Percentiles rank a stretch among this genome's conserved stretches.
phyloP scores from a whole-genome alignment of 1,139 yeast species.

The Lizanozyma gosingica region DNA sequence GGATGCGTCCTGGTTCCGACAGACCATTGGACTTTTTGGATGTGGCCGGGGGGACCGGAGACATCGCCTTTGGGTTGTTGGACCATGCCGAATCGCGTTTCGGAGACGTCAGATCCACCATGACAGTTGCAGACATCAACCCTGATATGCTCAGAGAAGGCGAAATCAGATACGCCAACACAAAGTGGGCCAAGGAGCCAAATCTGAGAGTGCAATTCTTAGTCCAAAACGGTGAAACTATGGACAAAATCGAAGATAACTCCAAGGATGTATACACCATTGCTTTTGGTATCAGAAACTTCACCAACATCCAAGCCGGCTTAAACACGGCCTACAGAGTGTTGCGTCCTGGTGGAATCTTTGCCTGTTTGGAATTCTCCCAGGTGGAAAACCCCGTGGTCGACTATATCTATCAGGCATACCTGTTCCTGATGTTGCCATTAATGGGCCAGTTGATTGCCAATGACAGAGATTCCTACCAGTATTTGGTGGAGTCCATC shows the following conservation, averaged over 20 bases:
- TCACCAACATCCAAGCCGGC: constrained; percentile 91
- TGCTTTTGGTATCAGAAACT: constrained; percentile 95
- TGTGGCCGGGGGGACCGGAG: constrained; percentile 99
- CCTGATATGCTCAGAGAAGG: constrained; percentile 96
- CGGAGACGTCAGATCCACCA: constrained; percentile 66
- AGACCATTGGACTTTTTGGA: constrained; percentile 82
- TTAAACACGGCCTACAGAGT: constrained; percentile 90
- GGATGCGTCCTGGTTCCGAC: constrained; percentile 76
- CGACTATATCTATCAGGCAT: constrained; percentile 72
- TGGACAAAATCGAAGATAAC: constrained; percentile 75
- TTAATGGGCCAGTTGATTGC: constrained; percentile 94
- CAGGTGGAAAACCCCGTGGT: constrained; percentile 77
- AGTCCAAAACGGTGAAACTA: constrained; percentile 87
- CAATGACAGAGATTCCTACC: constrained; percentile 91
- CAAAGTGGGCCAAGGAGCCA: constrained; percentile 45
- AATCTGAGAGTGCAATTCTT: constrained; percentile 58
- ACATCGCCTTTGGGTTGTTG: constrained; percentile 88
- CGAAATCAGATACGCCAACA: constrained; percentile 53
- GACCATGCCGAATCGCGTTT: constrained; percentile 81
- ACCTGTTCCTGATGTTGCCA: constrained; percentile 83
- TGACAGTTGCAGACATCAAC: constrained; percentile 92
- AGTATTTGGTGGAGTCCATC: constrained; percentile 90
- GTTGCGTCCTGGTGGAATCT: constrained; percentile 96
- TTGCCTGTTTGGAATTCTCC: constrained; percentile 91
- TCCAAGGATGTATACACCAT: constrained; percentile 94